These are phyloP conservation scores for Parathielavia appendiculata DNA, from an alignment of 495 filamentous ascomycete genomes.

Conservation along the genomic window DNA sequence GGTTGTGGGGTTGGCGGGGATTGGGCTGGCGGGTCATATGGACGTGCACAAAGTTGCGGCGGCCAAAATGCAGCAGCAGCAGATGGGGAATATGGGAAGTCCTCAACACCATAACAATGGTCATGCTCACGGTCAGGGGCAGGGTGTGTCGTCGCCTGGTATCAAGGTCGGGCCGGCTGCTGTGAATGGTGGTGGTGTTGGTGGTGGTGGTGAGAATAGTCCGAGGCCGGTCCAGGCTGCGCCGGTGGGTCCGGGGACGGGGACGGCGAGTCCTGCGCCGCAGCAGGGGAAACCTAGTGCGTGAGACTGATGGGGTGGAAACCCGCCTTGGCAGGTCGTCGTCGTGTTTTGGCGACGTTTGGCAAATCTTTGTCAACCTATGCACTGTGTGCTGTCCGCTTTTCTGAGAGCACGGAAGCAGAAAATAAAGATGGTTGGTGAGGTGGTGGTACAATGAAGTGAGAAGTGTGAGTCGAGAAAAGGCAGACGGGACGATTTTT, in stretches of 20 bases:
- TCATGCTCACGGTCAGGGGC: too few species aligned
- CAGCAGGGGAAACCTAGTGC: neutral
- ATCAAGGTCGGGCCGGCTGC: constrained; percentile 19
- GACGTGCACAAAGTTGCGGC: constrained; percentile 35
- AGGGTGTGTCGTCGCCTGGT: too few species aligned
- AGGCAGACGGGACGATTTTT: neutral
- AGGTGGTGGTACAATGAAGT: neutral
- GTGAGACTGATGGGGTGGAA: neutral
- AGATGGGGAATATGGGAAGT: neutral
- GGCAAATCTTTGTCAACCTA: too few species aligned
- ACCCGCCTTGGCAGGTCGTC: neutral
- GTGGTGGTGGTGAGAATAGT: neutral
- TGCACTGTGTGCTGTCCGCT: too few species aligned
- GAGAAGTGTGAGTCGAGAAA: neutral
- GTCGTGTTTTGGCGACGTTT: too few species aligned
- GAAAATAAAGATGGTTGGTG: too few species aligned
- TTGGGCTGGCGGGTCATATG: constrained; percentile 34
- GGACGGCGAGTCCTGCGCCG: constrained; percentile 14
- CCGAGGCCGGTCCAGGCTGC: constrained; percentile 5
- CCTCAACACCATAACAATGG: too few species aligned
- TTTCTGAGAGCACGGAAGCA: too few species aligned
- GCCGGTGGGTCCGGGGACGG: neutral
- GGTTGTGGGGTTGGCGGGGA: constrained; percentile 34
- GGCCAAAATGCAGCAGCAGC: constrained; percentile 29
- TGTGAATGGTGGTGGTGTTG: constrained; percentile 13